phyloP scores from a whole-genome alignment of 2,329 filamentous ascomycete genomes.

The Diplodia sapinea region DNA sequence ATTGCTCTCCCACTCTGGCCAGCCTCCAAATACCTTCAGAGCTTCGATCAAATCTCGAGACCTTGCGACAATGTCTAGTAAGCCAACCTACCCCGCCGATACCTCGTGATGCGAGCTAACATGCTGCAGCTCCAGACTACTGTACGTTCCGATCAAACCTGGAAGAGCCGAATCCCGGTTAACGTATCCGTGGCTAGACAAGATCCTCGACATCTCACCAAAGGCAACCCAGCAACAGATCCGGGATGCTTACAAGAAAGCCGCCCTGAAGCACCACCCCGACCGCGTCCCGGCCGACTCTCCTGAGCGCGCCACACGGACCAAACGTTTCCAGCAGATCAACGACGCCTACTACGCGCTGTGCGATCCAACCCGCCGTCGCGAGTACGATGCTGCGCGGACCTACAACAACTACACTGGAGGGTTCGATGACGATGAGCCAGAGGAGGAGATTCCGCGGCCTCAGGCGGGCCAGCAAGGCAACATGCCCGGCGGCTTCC shows the following conservation, averaged over 20 bases:
- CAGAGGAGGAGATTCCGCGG: conserved; percentile 58
- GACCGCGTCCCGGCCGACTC: conserved; percentile 86
- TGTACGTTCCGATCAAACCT: conserved; percentile 30
- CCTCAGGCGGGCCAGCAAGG: conserved; percentile 32
- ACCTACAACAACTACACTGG: conserved; percentile 56
- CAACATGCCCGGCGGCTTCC: conserved; percentile 57
- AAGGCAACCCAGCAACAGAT: conserved; percentile 82
- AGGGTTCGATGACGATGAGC: conserved; percentile 51
- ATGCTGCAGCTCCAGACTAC: conserved; percentile 42
- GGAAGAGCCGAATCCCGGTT: neutral
- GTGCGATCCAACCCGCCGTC: conserved; percentile 75
- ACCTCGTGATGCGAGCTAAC: conserved; percentile 26
- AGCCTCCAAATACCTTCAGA: neutral
- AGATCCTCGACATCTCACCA: conserved; percentile 73
- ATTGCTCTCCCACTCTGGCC: neutral
- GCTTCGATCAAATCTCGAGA: neutral
- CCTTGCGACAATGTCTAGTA: conserved; percentile 33
- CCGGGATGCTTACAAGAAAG: conserved; percentile 94
- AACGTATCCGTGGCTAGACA: conserved; percentile 62
- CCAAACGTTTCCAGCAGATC: conserved; percentile 86
- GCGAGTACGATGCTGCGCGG: conserved; percentile 82
- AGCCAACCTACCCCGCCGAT: neutral
- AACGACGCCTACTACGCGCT: conserved; percentile 94
- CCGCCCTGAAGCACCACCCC: conserved; percentile 81
- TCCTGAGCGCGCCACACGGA: conserved; percentile 80